Base-by-base conservation (phyloP, 108 stramenopile species). In the Nitzschia inconspicua region DNA sequence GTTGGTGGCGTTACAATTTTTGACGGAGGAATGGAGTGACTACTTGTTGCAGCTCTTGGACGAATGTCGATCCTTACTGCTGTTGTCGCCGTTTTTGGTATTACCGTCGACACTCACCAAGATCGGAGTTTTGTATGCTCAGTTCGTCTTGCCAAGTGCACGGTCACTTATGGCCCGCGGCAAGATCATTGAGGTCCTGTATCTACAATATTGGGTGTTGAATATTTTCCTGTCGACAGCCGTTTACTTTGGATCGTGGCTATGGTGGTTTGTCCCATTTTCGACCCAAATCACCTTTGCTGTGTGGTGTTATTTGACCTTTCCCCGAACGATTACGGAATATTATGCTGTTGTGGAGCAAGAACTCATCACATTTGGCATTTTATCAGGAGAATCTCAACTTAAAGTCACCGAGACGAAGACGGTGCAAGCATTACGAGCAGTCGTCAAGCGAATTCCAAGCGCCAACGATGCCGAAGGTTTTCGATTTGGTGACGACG, bases 141-240 rank as follows among this genome's bases (percentile, higher is more conserved):
- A 84, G 51, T 76, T 70, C 11, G 36, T 90, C 31, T 75, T 88
- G 18, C 92, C 92, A 7, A 44, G 70, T 23, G 78, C 76, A 8
- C 77, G 73, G 22, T 80, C 82, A 3, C 65, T 65, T n/a, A 35
- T 36, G 35, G 35, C 53, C 20, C 34, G 53, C 18, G 53, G 53
- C 10, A 32, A 54, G 20, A 28, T 4, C 4, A 3, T 36, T 10
- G 53, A 54, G 34, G 52, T 79, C 11, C 49, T 85, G 44, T 83
- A 68, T 32, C 72, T 89, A 14, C 72, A 86, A 57, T 92, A 85
- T 72, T 92, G 91, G 91, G 67, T 87, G 2, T 49, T 89, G n/a
- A 73, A 88, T 52, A 78, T 63, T 8, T 26, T 78, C 28, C 20
- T 85, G 16, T 66, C 78, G n/a, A 39, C 52, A n/a, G 10, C 81